Evolutionary conservation across 805 yeast species (phyloP).

Genomic region (Kuraishia hungarica): DNA sequence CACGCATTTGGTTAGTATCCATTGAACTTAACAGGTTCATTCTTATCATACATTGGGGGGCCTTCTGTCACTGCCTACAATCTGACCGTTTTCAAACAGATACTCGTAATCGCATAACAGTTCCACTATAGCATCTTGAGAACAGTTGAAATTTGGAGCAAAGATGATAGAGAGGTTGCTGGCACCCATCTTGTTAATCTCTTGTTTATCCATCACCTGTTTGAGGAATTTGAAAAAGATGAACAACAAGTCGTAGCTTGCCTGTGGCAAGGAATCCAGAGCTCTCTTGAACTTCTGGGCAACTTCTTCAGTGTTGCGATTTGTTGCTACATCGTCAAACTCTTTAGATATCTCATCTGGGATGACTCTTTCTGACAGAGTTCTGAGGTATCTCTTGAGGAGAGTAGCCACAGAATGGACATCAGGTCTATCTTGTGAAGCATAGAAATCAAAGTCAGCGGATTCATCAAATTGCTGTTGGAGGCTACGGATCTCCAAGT

Average conservation of each 20-base stretch:
- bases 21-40: background rate
- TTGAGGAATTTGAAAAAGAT: constrained; percentile 55
- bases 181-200: constrained; percentile 67
- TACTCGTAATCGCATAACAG: constrained; percentile 8
- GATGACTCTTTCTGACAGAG: constrained; percentile 55
- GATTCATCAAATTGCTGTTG: constrained; percentile 61
- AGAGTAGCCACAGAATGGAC: constrained; percentile 78
- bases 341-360: constrained; percentile 28
- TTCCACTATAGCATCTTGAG: constrained; percentile 7
- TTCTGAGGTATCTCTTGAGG: constrained; percentile 70
- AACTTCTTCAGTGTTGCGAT: background rate
- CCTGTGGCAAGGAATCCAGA: constrained; percentile 36
- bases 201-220: constrained; percentile 46
- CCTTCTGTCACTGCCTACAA: background rate
- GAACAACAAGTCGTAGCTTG: constrained; percentile 46
- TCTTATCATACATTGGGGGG: background rate
- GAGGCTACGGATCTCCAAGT: constrained; percentile 60
- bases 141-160: constrained; percentile 12
- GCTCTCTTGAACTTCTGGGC: constrained; percentile 2
- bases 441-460: constrained; percentile 60
- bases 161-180: constrained; percentile 38
- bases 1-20: background rate
- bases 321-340: background rate
- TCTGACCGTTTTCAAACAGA: constrained; percentile 1
- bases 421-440: constrained; percentile 40